Percentiles rank a stretch among this genome's conserved stretches.
Evolutionary conservation across 495 filamentous ascomycete genomes (phyloP).

Genomic region (Penicillium daleae): DNA sequence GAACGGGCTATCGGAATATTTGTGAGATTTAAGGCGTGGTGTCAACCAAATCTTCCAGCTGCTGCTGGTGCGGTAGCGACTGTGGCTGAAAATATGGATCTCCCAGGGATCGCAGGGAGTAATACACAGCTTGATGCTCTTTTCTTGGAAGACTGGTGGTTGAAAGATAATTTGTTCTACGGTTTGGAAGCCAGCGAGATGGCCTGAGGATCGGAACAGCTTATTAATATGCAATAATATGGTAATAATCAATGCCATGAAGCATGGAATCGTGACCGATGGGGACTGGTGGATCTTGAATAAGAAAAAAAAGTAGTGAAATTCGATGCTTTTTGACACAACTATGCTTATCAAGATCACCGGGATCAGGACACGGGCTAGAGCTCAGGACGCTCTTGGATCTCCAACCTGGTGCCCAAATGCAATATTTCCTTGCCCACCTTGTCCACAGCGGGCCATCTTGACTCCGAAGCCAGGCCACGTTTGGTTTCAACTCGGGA

Average conservation of each 20-base stretch:
- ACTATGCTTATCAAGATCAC: background rate
- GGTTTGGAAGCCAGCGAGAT: background rate
- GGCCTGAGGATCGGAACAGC: background rate
- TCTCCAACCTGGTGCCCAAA: background rate
- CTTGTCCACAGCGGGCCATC: background rate
- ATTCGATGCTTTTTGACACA: background rate
- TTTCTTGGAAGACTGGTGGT: constrained; percentile 12
- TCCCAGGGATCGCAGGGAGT: background rate
- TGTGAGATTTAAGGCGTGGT: constrained; percentile 1
- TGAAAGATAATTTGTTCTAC: background rate
- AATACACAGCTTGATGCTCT: constrained; percentile 5
- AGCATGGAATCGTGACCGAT: too few species aligned
- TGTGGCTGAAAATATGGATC: background rate
- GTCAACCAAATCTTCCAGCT: background rate
- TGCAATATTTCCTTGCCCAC: constrained; percentile 8
- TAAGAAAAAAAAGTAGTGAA: background rate
- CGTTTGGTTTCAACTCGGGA: background rate
- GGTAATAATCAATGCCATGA: background rate
- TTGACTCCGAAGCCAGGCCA: background rate
- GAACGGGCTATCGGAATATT: constrained; percentile 10
- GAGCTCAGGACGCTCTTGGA: constrained; percentile 4
- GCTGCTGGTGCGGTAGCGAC: background rate
- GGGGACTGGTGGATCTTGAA: background rate
- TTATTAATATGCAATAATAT: background rate
- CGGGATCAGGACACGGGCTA: background rate